Conservation (phyloP, 2,329 filamentous ascomycete genomes). For the Aspergillus sp. region DNA sequence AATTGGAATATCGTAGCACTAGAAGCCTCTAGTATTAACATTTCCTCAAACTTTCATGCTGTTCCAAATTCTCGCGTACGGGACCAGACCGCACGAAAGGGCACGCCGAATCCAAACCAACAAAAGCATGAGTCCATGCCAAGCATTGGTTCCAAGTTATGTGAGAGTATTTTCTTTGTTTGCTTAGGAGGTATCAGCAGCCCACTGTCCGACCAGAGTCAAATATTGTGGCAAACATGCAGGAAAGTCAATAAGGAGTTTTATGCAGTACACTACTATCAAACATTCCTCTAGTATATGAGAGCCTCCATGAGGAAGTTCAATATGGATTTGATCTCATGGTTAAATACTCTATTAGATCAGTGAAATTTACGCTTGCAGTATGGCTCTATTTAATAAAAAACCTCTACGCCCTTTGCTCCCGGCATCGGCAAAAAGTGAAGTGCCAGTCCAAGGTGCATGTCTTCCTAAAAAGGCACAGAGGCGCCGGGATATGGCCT, state of each 20-base stretch:
- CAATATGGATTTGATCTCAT: neutral
- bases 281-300: neutral
- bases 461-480: neutral
- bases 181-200: neutral
- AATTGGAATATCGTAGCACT: neutral
- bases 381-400: no score
- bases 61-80: neutral
- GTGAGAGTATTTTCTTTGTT: neutral
- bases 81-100: no score
- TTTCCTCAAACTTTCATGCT: neutral
- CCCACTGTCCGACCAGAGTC: neutral
- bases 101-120: neutral
- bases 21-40: neutral
- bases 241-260: neutral
- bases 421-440: no score
- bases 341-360: no score
- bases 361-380: no score
- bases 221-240: neutral
- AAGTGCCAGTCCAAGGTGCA: no score
- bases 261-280: neutral
- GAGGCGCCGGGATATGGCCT: neutral
- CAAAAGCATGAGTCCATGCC: neutral
- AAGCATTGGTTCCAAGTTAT: neutral
- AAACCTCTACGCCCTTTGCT: no score
- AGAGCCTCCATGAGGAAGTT: neutral